Evolutionary conservation across 1,284 basidiomycete genomes (phyloP).

Genomic region (Malassezia restricta): DNA sequence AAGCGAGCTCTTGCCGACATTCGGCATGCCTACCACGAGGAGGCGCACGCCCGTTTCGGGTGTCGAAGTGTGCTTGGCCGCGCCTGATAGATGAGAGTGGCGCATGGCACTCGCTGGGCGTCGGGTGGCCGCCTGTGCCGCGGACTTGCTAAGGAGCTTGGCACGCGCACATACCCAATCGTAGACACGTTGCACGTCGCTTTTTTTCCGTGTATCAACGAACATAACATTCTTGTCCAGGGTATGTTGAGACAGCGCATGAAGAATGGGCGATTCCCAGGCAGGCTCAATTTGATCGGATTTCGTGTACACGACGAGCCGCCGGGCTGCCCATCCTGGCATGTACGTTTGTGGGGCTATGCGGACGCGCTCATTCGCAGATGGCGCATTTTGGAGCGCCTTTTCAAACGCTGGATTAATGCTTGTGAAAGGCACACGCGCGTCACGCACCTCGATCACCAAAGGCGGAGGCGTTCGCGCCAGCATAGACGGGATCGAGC

Average conservation of each 20-base stretch:
- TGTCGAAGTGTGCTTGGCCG: constrained; percentile 37
- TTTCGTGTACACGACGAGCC: constrained; percentile 84
- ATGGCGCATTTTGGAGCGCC: constrained; percentile 31
- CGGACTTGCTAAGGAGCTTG: constrained; percentile 7
- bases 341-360: background rate
- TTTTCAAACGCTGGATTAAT: constrained; percentile 63
- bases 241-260: constrained; percentile 48
- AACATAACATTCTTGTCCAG: constrained; percentile 50
- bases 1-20: constrained; percentile 91
- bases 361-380: constrained; percentile 25
- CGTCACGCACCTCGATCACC: constrained; percentile 85
- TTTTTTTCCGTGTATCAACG: constrained; percentile 49
- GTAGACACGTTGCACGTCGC: constrained; percentile 49
- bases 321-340: constrained; percentile 42
- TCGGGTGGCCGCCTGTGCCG: constrained; percentile 11
- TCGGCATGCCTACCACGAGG: constrained; percentile 69
- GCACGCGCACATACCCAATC: constrained; percentile 42
- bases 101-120: background rate
- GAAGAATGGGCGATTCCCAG: constrained; percentile 56
- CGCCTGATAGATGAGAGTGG: constrained; percentile 31
- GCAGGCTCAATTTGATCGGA: constrained; percentile 73
- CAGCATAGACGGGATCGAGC: constrained; percentile 51
- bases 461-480: constrained; percentile 62
- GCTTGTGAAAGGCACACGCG: constrained; percentile 79
- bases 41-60: constrained; percentile 40